These are phyloP conservation scores for Mycocentrospora acerina DNA, from an alignment of 2,329 filamentous ascomycete species.

Conservation along the genomic window DNA sequence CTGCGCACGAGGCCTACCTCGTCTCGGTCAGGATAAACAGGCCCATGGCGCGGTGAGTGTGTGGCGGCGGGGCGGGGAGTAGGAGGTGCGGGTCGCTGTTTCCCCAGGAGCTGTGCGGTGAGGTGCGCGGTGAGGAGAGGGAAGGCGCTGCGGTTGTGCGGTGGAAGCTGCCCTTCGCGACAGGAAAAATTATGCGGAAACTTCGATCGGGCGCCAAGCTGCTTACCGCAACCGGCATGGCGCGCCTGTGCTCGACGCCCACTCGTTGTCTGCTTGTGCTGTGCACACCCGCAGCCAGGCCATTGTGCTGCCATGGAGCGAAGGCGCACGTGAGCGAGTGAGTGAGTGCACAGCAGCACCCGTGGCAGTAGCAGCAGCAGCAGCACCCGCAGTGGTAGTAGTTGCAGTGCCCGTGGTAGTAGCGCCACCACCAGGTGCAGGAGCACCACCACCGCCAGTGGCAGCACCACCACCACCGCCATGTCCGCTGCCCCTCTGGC, in stretches of 20 bases:
- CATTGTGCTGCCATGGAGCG: too few relatives aligned
- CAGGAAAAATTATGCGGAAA: too few relatives aligned
- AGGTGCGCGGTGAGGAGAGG: slow-evolving; percentile 17
- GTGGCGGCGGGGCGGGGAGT: slow-evolving; percentile 3
- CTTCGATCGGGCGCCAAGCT: too few relatives aligned
- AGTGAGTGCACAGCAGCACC: too few relatives aligned
- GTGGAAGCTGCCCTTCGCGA: slow-evolving; percentile 9
- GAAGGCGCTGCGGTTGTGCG: slow-evolving; percentile 17
- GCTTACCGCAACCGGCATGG: too few relatives aligned
- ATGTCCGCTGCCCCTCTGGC: slow-evolving; percentile 26
- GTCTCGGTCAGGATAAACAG: slow-evolving; percentile 44
- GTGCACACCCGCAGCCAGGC: too few relatives aligned
- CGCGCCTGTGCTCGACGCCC: too few relatives aligned
- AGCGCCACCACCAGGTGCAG: slow-evolving; percentile 1
- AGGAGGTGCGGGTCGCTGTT: slow-evolving; percentile 13
- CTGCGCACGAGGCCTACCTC: slow-evolving; percentile 21
- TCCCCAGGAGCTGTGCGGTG: slow-evolving; percentile 6
- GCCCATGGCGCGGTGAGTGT: slow-evolving; percentile 41
- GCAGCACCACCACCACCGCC: too few relatives aligned
- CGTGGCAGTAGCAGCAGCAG: background rate
- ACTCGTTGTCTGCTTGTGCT: too few relatives aligned
- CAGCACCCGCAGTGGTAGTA: slow-evolving; percentile 16
- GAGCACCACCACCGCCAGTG: too few relatives aligned
- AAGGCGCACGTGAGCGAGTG: too few relatives aligned
- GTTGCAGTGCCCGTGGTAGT: too few relatives aligned